A percentile compares a stretch with the other conserved stretches of the same genome.
These are phyloP conservation scores for Colletotrichum tabaci DNA, from an alignment of 2,329 filamentous ascomycete species.

Conservation along the genomic window DNA sequence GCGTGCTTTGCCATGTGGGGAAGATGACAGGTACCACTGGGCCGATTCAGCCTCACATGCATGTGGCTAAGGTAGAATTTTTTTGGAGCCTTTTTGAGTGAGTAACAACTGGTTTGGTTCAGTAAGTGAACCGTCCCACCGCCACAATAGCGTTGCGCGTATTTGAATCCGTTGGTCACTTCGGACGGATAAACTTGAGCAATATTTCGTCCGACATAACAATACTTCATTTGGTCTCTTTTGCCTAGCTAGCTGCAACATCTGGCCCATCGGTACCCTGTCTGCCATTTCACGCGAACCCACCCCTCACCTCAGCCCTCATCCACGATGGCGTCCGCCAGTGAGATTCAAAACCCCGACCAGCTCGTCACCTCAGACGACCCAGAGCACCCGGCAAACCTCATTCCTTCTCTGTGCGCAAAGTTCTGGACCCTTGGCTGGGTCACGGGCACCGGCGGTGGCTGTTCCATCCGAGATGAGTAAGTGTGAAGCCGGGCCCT, in stretches of 20 bases:
- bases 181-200: not conserved
- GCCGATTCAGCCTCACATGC: constrained; percentile 32
- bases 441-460: constrained; percentile 90
- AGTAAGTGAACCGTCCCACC: not conserved
- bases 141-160: not conserved
- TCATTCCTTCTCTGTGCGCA: constrained; percentile 92
- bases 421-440: constrained; percentile 97
- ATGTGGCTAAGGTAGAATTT: constrained; percentile 35
- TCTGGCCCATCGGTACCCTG: not conserved
- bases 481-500: constrained; percentile 53
- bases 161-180: not conserved
- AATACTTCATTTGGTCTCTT: not conserved
- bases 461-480: constrained; percentile 81
- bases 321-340: constrained; percentile 30
- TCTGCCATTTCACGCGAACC: constrained; percentile 16
- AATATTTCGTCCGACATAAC: too few species aligned
- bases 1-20: constrained; percentile 41
- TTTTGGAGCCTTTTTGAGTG: constrained; percentile 28
- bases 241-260: not conserved
- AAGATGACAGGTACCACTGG: constrained; percentile 26
- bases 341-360: constrained; percentile 53
- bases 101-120: not conserved
- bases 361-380: constrained; percentile 75
- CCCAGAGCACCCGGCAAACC: constrained; percentile 91
- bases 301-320: not conserved